Base-by-base conservation (phyloP, 2,329 filamentous ascomycete species). In the Stagonosporopsis vannaccii region DNA sequence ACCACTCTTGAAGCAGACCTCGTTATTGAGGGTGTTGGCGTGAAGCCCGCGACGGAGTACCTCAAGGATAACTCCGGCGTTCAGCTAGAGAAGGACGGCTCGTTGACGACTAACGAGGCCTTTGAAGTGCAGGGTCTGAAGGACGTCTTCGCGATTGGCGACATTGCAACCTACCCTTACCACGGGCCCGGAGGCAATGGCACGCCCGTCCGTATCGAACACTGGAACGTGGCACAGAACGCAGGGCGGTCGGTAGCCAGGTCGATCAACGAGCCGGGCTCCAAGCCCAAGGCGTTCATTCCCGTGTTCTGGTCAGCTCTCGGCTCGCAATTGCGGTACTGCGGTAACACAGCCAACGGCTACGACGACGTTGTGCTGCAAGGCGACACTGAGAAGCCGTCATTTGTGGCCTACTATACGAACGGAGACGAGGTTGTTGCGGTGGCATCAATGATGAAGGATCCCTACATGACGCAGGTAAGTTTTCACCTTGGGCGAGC, bases 191-290 rank as follows among this genome's bases (percentile, higher is more conserved):
- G 91, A 22, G 89, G 91, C 23, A 84, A 89, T 15, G 91, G 90
- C 60, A 83, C 82, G 40, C 83, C 84, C 17, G 86, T 90, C 0
- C 89, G 95, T 61, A 97, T 98, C 71, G 95, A 99, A 81, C 95
- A 99, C 75, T 99, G 95, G 95, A 94, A 97, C 77, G 95, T 99
- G 2, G 95, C 95, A 4, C 95, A 98, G 72, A 97, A 98, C 70
- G 83, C 91, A 1, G 95, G 95, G 2, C 90, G 94, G 39, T 84
- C 85, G 22, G 94, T 90, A 1, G 95, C 92, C 1, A 82, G 82
- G 48, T 86, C 90, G 67, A 97, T 99, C 70, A 84, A 87, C 63
- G 82, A 89, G 67, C 84, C 89, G 0, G 77, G 82, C 7, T 75
- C 82, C 41, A 82, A 83, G 60, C 81, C 87, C 0, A 87, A 90